These are phyloP conservation scores for Termitomyces sp. DNA, from an alignment of 768 basidiomycete species.

Conservation along the genomic window DNA sequence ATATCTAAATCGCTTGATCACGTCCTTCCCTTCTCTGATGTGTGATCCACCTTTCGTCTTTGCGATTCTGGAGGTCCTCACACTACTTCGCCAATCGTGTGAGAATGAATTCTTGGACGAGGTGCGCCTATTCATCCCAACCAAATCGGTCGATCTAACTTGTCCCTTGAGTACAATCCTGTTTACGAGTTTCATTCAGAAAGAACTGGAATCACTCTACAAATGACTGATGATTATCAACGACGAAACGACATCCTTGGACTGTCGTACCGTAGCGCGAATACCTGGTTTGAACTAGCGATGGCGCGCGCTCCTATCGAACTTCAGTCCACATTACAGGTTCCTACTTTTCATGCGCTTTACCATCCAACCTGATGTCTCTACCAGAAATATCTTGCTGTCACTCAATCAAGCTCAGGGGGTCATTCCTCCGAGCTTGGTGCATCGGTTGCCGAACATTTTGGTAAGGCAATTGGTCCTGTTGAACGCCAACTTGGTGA, in stretches of 20 bases:
- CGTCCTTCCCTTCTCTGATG: conserved; percentile 91
- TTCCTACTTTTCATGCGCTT: conserved; percentile 23
- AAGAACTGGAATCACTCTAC: conserved; percentile 65
- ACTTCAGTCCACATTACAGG: conserved; percentile 88
- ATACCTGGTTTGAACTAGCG: conserved; percentile 82
- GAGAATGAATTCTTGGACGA: conserved; percentile 92
- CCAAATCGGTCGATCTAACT: neutral
- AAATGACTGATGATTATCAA: conserved; percentile 82
- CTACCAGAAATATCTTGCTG: conserved; percentile 78
- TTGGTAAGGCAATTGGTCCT: conserved; percentile 76
- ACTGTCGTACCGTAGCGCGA: conserved; percentile 68
- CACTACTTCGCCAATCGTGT: conserved; percentile 79
- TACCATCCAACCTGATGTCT: neutral
- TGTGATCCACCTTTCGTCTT: conserved; percentile 87
- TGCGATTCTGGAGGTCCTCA: conserved; percentile 87
- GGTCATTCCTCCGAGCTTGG: conserved; percentile 84
- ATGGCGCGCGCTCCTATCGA: conserved; percentile 88
- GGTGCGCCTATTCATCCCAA: conserved; percentile 35
- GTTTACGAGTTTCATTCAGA: conserved; percentile 79
- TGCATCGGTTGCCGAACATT: conserved; percentile 83
- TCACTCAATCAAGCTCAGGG: conserved; percentile 64
- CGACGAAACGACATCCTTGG: conserved; percentile 81
- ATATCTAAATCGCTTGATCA: conserved; percentile 81
- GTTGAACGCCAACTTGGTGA: conserved; percentile 72
- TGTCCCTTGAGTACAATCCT: conserved; percentile 73